phyloP scores from a whole-genome alignment of 164 flowering plant genomes.

The Brasenia schreberi region DNA sequence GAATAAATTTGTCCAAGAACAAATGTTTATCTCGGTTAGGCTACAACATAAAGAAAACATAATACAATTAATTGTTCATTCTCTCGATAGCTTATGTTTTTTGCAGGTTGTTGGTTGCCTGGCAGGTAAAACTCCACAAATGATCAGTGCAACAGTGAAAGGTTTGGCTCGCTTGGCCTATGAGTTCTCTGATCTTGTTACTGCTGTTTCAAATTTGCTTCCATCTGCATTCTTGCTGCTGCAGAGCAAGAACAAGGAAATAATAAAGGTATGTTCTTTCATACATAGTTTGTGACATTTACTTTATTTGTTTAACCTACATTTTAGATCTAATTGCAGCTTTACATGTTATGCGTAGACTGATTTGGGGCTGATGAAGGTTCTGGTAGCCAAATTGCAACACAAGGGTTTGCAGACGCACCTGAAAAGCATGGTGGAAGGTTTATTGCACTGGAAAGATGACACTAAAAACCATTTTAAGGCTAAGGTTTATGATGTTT shows the following conservation, averaged over 20 bases:
- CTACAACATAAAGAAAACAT: too few relatives aligned
- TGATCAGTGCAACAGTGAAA: slow-evolving; percentile 93
- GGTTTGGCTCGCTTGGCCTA: slow-evolving; percentile 96
- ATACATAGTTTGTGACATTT: background rate
- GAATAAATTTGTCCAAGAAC: background rate
- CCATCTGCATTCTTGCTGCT: slow-evolving; percentile 74
- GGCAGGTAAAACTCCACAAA: slow-evolving; percentile 91
- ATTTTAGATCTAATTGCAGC: background rate
- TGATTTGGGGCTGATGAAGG: slow-evolving; percentile 81
- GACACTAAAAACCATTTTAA: slow-evolving; percentile 69
- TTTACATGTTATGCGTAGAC: slow-evolving; percentile 44
- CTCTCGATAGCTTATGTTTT: background rate
- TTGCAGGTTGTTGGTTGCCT: slow-evolving; percentile 79
- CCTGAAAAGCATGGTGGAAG: slow-evolving; percentile 68
- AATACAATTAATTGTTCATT: too few relatives aligned
- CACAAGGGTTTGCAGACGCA: slow-evolving; percentile 57
- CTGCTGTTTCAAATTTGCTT: slow-evolving; percentile 54
- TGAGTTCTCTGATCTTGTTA: slow-evolving; percentile 86
- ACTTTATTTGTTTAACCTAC: background rate
- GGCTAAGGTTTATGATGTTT: slow-evolving; percentile 55
- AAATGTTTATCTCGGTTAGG: background rate
- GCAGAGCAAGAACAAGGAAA: slow-evolving; percentile 76
- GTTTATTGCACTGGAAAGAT: slow-evolving; percentile 77
- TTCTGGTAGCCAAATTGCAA: slow-evolving; percentile 80
- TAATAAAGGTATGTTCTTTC: slow-evolving; percentile 40